Conservation (phyloP, 2,329 filamentous ascomycete species). For the Xylaria digitata region DNA sequence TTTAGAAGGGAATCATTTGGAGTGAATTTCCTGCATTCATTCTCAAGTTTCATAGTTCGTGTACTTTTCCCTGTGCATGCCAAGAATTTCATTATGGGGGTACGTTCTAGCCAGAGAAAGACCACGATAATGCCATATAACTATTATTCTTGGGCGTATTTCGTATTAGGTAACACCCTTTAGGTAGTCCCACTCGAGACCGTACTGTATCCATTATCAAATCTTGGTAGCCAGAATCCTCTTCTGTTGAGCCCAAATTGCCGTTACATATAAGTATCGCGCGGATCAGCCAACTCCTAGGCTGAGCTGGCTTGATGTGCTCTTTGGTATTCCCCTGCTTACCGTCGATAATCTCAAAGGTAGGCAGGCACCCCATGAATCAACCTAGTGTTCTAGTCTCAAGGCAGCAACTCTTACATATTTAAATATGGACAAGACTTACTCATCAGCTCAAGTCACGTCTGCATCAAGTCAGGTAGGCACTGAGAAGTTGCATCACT, state of each 20-base stretch:
- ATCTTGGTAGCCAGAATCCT: too few relatives aligned
- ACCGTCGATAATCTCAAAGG: background rate
- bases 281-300: background rate
- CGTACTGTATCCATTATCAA: too few relatives aligned
- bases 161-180: conserved; percentile 11
- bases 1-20: too few relatives aligned
- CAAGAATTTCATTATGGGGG: conserved; percentile 3
- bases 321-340: background rate
- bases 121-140: conserved; percentile 8
- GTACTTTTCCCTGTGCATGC: background rate
- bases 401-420: background rate
- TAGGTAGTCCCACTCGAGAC: background rate
- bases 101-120: conserved; percentile 9
- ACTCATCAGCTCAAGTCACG: background rate
- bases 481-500: background rate
- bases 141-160: background rate
- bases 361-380: too few relatives aligned
- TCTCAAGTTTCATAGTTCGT: background rate
- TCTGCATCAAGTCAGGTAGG: background rate
- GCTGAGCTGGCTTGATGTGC: background rate
- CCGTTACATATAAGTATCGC: background rate
- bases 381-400: background rate
- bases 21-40: too few relatives aligned
- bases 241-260: background rate
- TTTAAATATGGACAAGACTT: background rate